Evolutionary conservation across 2,329 filamentous ascomycete genomes (phyloP), one percentile per base, ranked within the genome.

Genomic region (Shiraia bambusicola): DNA sequence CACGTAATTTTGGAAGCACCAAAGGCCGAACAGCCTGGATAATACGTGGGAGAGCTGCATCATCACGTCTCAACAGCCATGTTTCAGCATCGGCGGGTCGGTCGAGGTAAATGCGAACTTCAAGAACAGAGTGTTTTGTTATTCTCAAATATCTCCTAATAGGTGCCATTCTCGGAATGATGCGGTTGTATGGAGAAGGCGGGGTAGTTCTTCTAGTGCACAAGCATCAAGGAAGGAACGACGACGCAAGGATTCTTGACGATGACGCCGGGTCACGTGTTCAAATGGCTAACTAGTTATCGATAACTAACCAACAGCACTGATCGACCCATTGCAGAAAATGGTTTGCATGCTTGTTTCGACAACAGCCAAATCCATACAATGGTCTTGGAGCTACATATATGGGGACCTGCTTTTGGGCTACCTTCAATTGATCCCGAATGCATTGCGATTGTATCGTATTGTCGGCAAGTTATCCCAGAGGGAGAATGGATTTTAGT

Each of bases 31-130:
- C 84, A 46, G 84, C 86, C 65, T 88, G 82, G 45, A 98, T 90
- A 56, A 97, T 84, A 51, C 85, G 86, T 28, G 86, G 83, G 11
- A 98, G 79, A 12, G 92, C 80, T 3, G 87, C 83, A 56, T 90
- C 77, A 51, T 84, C 82, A 26, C 86, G 78, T 58, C 87, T 86
- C 52, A 95, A 79, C 13, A 98, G 81, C 83, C 94, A 96, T 61
- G 85, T 84, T 52, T 88, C 81, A 16, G 83, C 82, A 47, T 95
- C 82, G 10, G 86, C 82, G 0, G 93, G 93, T 58, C 92, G 91
- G 52, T 97, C 92, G 33, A 96, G 82, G 69, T 97, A 97, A 55
- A 98, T 93, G 52, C 91, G 90, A 52, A 88, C 90, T 77, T 98
- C 93, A n/a, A 98, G 79, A 24, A 96, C 90, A 4, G 92, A 95